These are phyloP conservation scores for Talaromyces liani DNA, from an alignment of 495 filamentous ascomycete genomes.

Conservation along the genomic window DNA sequence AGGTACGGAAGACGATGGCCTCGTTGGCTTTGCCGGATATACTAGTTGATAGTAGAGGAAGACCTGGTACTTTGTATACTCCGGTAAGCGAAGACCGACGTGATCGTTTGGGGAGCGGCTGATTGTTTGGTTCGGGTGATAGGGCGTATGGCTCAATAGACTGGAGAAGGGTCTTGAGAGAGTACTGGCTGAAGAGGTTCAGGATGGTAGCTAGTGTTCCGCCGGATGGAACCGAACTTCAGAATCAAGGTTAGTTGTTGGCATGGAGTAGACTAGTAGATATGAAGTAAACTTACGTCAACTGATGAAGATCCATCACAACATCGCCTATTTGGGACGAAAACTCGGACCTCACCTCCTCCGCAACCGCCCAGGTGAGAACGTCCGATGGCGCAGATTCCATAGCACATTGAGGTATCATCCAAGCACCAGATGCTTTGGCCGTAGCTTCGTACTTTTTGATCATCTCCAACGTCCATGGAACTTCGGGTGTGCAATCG, in stretches of 20 bases:
- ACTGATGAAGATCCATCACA: slow-evolving; percentile 40
- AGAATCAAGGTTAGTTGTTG: background rate
- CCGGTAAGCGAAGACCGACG: slow-evolving; percentile 40
- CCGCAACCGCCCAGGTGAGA: slow-evolving; percentile 51
- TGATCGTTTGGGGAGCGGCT: slow-evolving; percentile 18
- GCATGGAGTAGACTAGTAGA: too few relatives aligned
- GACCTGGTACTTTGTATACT: slow-evolving; percentile 40
- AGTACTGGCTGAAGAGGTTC: slow-evolving; percentile 48
- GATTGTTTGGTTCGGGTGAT: slow-evolving; percentile 40
- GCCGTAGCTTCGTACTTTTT: slow-evolving; percentile 58
- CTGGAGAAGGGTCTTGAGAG: slow-evolving; percentile 37
- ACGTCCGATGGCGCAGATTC: slow-evolving; percentile 70
- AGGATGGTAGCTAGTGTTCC: slow-evolving; percentile 53
- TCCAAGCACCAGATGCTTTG: slow-evolving; percentile 54
- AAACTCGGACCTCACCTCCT: slow-evolving; percentile 42
- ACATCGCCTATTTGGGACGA: slow-evolving; percentile 40
- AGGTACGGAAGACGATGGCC: slow-evolving; percentile 53
- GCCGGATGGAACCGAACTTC: slow-evolving; percentile 47
- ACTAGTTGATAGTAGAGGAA: slow-evolving; percentile 49
- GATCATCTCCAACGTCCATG: slow-evolving; percentile 64
- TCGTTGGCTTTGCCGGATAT: slow-evolving; percentile 42
- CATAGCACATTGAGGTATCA: slow-evolving; percentile 67
- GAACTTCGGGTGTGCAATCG: slow-evolving; percentile 68
- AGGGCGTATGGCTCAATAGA: slow-evolving; percentile 49
- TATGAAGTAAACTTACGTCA: slow-evolving; percentile 26